phyloP scores from a whole-genome alignment of 2,329 filamentous ascomycete genomes.

The Colletotrichum horii region DNA sequence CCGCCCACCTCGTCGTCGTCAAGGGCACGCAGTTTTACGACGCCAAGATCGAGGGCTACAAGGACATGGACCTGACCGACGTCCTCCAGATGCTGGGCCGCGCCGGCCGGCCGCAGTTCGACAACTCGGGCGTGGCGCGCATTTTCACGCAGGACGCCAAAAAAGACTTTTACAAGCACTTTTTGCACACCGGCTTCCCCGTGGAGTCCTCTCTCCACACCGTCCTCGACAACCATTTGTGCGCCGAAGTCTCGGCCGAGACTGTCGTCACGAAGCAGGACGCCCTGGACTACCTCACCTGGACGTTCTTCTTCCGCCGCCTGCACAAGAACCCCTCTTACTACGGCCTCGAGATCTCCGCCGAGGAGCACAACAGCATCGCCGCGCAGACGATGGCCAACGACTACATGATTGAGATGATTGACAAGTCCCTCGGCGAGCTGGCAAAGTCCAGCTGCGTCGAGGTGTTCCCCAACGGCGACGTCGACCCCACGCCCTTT shows the following conservation, averaged over 20 bases:
- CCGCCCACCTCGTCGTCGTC: slow-evolving; percentile 94
- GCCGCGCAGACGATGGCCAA: slow-evolving; percentile 87
- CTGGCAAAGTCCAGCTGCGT: slow-evolving; percentile 86
- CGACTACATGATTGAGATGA: slow-evolving; percentile 92
- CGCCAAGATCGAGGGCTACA: slow-evolving; percentile 96
- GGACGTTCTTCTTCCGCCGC: slow-evolving; percentile 99
- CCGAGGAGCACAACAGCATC: slow-evolving; percentile 89
- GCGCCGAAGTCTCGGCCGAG: slow-evolving; percentile 91
- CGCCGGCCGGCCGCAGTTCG: slow-evolving; percentile 94
- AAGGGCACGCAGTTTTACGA: slow-evolving; percentile 99
- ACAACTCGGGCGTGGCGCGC: slow-evolving; percentile 91
- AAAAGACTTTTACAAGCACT: slow-evolving; percentile 99
- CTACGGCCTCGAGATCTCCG: slow-evolving; percentile 92
- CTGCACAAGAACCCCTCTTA: slow-evolving; percentile 98
- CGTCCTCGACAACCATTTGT: slow-evolving; percentile 94
- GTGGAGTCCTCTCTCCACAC: slow-evolving; percentile 97
- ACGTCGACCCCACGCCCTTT: slow-evolving; percentile 87
- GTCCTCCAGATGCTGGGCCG: slow-evolving; percentile 97
- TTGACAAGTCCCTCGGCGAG: slow-evolving; percentile 83
- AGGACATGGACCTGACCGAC: slow-evolving; percentile 98
- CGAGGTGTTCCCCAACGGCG: slow-evolving; percentile 81
- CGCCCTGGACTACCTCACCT: slow-evolving; percentile 95
- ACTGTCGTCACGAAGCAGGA: slow-evolving; percentile 96
- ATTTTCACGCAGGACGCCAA: slow-evolving; percentile 98
- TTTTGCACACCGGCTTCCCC: slow-evolving; percentile 95